Conservation (phyloP, 257 asterid species). For the Ilex asprella region DNA sequence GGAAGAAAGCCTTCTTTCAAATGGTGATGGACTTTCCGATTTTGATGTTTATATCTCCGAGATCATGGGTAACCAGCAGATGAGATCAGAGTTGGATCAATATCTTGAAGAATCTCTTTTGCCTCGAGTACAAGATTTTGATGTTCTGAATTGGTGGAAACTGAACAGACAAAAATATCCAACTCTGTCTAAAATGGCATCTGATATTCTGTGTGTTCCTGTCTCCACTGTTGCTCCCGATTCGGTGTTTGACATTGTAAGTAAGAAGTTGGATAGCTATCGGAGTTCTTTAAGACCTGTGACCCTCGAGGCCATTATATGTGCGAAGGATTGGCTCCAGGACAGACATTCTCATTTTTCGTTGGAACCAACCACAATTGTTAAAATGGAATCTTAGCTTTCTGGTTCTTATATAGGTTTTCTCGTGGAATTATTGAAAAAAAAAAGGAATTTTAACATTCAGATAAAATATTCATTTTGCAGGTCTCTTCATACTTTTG, state of each 20-base stretch:
- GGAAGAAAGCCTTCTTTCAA: slow-evolving; percentile 25
- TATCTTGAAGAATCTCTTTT: slow-evolving; percentile 50
- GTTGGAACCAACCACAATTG: slow-evolving; percentile 15
- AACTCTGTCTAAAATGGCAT: slow-evolving; percentile 61
- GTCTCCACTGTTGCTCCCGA: slow-evolving; percentile 46
- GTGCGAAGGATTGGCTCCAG: slow-evolving; percentile 80
- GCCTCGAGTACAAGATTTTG: slow-evolving; percentile 68
- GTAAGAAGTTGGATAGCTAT: slow-evolving; percentile 33
- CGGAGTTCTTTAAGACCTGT: slow-evolving; percentile 42
- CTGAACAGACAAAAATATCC: slow-evolving; percentile 46
- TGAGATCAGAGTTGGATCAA: slow-evolving; percentile 52
- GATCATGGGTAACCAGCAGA: slow-evolving; percentile 29
- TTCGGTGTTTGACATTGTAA: slow-evolving; percentile 46
- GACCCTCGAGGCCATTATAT: slow-evolving; percentile 55
- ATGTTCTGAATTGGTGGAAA: slow-evolving; percentile 91
- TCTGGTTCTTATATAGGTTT: too few relatives aligned
- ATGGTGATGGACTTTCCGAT: slow-evolving; percentile 37
- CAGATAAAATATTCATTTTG: background rate
- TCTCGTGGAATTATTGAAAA: too few relatives aligned
- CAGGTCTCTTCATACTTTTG: background rate
- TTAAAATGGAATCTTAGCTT: slow-evolving; percentile 21
- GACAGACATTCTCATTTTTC: slow-evolving; percentile 20
- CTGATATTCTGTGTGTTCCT: slow-evolving; percentile 68
- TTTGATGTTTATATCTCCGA: slow-evolving; percentile 49
- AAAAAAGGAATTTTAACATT: too few relatives aligned